These are phyloP conservation scores for Agarophyton chilense DNA, from an alignment of 23 red algal species.

Conservation along the genomic window DNA sequence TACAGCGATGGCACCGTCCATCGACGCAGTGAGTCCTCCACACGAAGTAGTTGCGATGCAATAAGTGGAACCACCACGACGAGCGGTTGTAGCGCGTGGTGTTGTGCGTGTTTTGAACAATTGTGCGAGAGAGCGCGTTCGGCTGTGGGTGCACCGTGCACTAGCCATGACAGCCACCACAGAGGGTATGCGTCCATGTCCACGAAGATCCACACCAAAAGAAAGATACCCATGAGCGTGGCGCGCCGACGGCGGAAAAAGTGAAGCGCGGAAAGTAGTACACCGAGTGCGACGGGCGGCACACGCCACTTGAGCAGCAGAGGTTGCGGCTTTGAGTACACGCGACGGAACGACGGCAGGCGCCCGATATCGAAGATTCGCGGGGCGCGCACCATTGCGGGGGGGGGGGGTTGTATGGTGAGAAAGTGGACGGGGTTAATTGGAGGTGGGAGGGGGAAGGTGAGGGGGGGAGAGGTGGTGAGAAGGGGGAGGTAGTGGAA, in stretches of 20 bases:
- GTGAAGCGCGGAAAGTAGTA: too few relatives aligned
- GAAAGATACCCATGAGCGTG: constrained; percentile 8
- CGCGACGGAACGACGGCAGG: not conserved
- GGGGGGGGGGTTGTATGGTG: not conserved
- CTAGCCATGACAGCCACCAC: constrained; percentile 9
- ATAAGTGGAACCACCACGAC: constrained; percentile 70
- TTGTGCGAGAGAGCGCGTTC: constrained; percentile 12
- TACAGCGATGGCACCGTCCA: constrained; percentile 14
- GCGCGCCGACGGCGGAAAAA: constrained; percentile 28
- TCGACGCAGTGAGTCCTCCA: constrained; percentile 7
- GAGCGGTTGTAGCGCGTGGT: constrained; percentile 1
- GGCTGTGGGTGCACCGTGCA: not conserved
- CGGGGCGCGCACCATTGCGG: constrained; percentile 1
- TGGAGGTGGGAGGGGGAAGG: not conserved
- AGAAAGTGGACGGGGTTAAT: not conserved
- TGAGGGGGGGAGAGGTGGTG: not conserved
- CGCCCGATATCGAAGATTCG: constrained; percentile 11
- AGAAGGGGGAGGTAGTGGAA: not conserved
- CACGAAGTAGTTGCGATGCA: constrained; percentile 43
- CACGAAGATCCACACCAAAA: constrained; percentile 24
- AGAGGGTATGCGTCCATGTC: constrained; percentile 37
- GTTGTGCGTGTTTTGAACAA: not conserved
- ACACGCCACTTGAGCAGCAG: not conserved
- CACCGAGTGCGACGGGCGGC: not conserved
- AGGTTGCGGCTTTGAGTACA: not conserved